These are phyloP conservation scores for Zygotorulaspora florentina DNA, from an alignment of 805 yeast species.

Conservation along the genomic window DNA sequence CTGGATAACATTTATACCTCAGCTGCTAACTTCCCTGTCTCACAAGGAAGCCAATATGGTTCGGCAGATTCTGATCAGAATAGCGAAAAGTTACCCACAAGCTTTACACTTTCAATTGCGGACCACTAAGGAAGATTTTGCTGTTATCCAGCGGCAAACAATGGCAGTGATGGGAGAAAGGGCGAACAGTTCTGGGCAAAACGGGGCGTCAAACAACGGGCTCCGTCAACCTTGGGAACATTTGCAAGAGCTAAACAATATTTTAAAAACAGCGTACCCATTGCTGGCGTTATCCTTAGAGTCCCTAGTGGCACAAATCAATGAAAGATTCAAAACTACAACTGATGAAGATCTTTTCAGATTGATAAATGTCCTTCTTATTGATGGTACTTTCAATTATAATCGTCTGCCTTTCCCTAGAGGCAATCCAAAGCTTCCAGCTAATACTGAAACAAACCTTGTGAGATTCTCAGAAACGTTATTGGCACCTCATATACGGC, in stretches of 20 bases:
- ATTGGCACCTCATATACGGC: constrained; percentile 79
- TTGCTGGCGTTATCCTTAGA: constrained; percentile 86
- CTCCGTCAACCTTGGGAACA: constrained; percentile 88
- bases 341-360: constrained; percentile 97
- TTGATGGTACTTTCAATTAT: constrained; percentile 89
- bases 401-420: constrained; percentile 83
- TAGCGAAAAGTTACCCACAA: constrained; percentile 96
- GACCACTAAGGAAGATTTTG: constrained; percentile 91
- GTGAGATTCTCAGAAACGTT: constrained; percentile 89
- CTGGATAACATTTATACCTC: constrained; percentile 97
- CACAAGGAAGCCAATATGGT: constrained; percentile 89
- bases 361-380: constrained; percentile 82
- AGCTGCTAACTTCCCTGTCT: constrained; percentile 80
- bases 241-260: constrained; percentile 88
- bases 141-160: constrained; percentile 78
- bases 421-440: constrained; percentile 83
- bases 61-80: constrained; percentile 79
- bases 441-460: constrained; percentile 85
- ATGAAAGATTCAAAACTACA: constrained; percentile 86
- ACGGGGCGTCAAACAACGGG: constrained; percentile 17
- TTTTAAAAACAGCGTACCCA: constrained; percentile 94
- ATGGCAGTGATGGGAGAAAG: constrained; percentile 41
- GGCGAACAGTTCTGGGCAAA: constrained; percentile 17
- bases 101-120: constrained; percentile 94
- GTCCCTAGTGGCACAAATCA: constrained; percentile 91